Percentiles rank a stretch among this genome's conserved stretches.
These are phyloP conservation scores for Phytophthora citrophthora DNA, from an alignment of 352 stramenopile genomes.

Conservation along the genomic window DNA sequence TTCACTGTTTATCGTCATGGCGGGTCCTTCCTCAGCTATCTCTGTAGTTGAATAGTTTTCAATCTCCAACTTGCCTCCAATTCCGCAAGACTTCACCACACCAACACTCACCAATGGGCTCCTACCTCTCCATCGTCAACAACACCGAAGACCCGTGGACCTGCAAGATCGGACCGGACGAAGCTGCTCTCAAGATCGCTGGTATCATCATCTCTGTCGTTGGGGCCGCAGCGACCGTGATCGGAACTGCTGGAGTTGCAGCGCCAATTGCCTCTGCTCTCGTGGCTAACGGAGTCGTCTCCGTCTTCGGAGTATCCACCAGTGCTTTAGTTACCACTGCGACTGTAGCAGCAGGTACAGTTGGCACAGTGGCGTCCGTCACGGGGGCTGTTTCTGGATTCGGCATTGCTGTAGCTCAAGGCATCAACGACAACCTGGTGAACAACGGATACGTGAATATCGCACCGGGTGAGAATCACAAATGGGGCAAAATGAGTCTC, in stretches of 20 bases:
- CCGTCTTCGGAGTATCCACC: conserved; percentile 40
- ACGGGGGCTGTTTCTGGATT: conserved; percentile 40
- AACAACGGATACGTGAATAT: conserved; percentile 42
- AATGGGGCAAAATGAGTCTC: conserved; percentile 51
- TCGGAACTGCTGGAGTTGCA: conserved; percentile 39
- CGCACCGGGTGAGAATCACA: conserved; percentile 34
- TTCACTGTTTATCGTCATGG: too few relatives aligned
- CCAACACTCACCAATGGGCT: conserved; percentile 36
- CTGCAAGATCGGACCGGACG: conserved; percentile 48
- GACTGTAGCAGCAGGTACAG: conserved; percentile 12
- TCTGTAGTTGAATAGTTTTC: not conserved
- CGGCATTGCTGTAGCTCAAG: conserved; percentile 40
- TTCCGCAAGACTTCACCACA: conserved; percentile 4
- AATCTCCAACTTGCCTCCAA: conserved; percentile 21
- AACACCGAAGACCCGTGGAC: conserved; percentile 46
- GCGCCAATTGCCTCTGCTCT: conserved; percentile 33
- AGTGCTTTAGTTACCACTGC: conserved; percentile 8
- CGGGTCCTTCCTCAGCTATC: not conserved
- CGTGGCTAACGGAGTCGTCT: conserved; percentile 38
- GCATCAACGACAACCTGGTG: conserved; percentile 41
- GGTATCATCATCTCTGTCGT: conserved; percentile 35
- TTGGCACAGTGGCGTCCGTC: conserved; percentile 29
- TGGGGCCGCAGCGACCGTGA: conserved; percentile 28
- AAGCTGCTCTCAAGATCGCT: conserved; percentile 50
- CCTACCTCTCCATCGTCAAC: conserved; percentile 55